A percentile compares a stretch with the other conserved stretches of the same genome.
These are phyloP conservation scores for Carpinus viminea DNA, from an alignment of 306 rosid species.

Conservation along the genomic window DNA sequence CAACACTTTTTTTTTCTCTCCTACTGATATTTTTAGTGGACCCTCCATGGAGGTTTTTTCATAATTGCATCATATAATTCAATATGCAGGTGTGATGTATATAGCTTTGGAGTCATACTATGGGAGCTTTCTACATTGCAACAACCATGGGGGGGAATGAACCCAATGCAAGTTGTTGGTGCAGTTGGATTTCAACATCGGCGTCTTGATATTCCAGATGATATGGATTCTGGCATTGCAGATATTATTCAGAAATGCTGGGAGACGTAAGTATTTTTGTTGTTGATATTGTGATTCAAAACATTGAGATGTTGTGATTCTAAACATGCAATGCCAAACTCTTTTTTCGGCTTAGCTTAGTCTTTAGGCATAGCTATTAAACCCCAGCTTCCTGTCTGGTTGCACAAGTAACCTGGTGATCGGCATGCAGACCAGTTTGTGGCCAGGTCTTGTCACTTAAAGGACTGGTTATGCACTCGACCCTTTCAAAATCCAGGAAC, in stretches of 20 bases:
- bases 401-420: background rate
- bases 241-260: slow-evolving; percentile 82
- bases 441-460: no score
- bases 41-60: background rate
- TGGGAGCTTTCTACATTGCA: slow-evolving; percentile 94
- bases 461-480: background rate
- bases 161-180: slow-evolving; percentile 99
- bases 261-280: slow-evolving; percentile 79
- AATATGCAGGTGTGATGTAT: slow-evolving; percentile 80
- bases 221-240: slow-evolving; percentile 72
- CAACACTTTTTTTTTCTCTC: background rate
- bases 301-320: background rate
- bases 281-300: background rate
- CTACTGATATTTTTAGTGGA: slow-evolving; percentile 13
- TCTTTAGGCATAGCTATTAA: background rate
- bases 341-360: background rate
- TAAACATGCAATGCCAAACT: background rate
- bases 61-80: slow-evolving; percentile 22
- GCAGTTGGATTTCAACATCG: slow-evolving; percentile 99
- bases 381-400: background rate
- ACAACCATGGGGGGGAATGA: slow-evolving; percentile 99
- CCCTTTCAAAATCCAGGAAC: no score
- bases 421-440: background rate
- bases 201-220: slow-evolving; percentile 93
- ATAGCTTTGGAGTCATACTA: slow-evolving; percentile 90